These are phyloP conservation scores for Harringtonia lauricola DNA, from an alignment of 2,329 filamentous ascomycete genomes.

Conservation along the genomic window DNA sequence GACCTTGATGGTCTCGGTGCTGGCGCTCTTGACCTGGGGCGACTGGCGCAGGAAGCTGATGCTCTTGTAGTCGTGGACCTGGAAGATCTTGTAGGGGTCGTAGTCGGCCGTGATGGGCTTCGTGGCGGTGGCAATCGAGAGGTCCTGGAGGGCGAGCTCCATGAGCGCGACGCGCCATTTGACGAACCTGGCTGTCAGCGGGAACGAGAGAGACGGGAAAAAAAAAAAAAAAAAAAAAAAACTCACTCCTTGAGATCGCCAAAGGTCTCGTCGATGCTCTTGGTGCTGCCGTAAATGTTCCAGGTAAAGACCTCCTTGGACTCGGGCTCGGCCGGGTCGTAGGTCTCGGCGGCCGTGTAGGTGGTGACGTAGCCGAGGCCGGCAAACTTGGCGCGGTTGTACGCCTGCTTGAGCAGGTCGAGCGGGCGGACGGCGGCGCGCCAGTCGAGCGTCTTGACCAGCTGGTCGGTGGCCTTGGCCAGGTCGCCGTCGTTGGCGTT, in stretches of 20 bases:
- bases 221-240: not conserved
- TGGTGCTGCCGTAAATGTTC: slow-evolving; percentile 87
- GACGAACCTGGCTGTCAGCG: slow-evolving; percentile 55
- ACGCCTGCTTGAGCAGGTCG: slow-evolving; percentile 52
- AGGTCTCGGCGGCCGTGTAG: slow-evolving; percentile 42
- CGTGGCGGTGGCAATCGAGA: slow-evolving; percentile 59
- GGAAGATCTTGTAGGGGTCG: slow-evolving; percentile 83
- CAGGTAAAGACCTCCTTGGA: slow-evolving; percentile 65
- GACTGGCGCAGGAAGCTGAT: slow-evolving; percentile 81
- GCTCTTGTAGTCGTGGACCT: slow-evolving; percentile 87
- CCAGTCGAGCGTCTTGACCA: slow-evolving; percentile 72
- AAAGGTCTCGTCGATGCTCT: slow-evolving; percentile 72
- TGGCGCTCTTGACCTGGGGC: slow-evolving; percentile 62
- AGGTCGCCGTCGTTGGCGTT: slow-evolving; percentile 77
- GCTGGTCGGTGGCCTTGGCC: slow-evolving; percentile 63
- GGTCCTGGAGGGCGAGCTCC: slow-evolving; percentile 70
- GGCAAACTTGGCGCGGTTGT: slow-evolving; percentile 59
- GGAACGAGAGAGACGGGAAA: not conserved
- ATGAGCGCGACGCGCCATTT: slow-evolving; percentile 84
- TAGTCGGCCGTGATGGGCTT: slow-evolving; percentile 59
- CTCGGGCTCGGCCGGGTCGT: slow-evolving; percentile 21
- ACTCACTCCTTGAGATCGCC: slow-evolving; percentile 69
- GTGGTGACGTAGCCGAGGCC: slow-evolving; percentile 71
- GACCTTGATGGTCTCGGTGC: slow-evolving; percentile 68
- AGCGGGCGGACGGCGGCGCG: slow-evolving; percentile 65